Conservation (phyloP, 2,329 filamentous ascomycete genomes). For the Fulvia fulva region DNA sequence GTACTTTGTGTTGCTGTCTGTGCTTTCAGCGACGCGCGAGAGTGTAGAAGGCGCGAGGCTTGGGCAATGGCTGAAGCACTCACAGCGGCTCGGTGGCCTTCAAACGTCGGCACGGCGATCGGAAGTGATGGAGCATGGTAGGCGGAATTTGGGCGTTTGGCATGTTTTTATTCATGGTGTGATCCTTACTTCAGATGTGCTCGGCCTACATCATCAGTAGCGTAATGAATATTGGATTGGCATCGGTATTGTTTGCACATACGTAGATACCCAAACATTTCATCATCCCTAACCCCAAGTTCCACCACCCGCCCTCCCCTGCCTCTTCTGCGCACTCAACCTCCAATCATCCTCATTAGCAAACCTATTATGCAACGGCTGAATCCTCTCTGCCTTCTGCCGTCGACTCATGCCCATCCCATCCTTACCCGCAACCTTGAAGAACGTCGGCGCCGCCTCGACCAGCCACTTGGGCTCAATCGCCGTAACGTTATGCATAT, state of each 20-base stretch:
- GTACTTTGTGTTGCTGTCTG: not conserved
- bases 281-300: conserved; percentile 71
- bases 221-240: too few relatives aligned
- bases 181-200: too few relatives aligned
- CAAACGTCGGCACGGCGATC: too few relatives aligned
- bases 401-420: conserved; percentile 68
- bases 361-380: conserved; percentile 91
- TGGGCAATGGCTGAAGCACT: not conserved
- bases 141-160: too few relatives aligned
- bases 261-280: not conserved
- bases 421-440: conserved; percentile 91
- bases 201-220: not conserved
- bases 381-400: conserved; percentile 90
- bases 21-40: too few relatives aligned
- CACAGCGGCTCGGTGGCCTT: too few relatives aligned
- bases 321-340: conserved; percentile 78
- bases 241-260: too few relatives aligned
- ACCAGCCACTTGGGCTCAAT: conserved; percentile 95
- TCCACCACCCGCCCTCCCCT: conserved; percentile 81
- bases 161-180: too few relatives aligned
- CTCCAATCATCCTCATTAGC: conserved; percentile 93
- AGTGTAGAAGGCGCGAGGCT: too few relatives aligned
- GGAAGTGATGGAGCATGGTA: too few relatives aligned
- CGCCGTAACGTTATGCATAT: conserved; percentile 90
- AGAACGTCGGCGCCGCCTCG: conserved; percentile 96